Evolutionary conservation across 2,329 filamentous ascomycete species (phyloP), one percentile per base, ranked within the genome.

Genomic region (Curvularia verruculosa): DNA sequence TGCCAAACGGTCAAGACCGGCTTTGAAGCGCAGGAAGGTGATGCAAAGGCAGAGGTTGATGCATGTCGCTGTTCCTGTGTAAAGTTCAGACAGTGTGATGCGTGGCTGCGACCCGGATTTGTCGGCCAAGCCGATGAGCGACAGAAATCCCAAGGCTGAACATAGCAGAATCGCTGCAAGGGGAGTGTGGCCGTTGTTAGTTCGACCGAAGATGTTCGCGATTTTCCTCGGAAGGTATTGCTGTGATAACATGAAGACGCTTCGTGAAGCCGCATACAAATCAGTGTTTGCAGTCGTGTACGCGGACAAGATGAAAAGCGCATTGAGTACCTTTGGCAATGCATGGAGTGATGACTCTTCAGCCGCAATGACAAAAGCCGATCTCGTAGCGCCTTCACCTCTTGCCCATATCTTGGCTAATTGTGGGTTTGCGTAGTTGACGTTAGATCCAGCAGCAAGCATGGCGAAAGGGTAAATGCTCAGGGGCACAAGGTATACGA

Each of bases 271-370:
- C 2, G 65, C 67, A 49, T 73, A 75, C 3, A 75, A 59, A 15
- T 63, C 66, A 4, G 70, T 70, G 23, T 75, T 75, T 5, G 65
- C 70, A 13, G 71, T 65, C 15, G 73, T 75, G 15, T 71, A 64
- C 1, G 72, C 71, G 3, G 72, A 73, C 10, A 75, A 59, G 2
- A 75, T 59, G 49, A 74, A 74, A 34, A 70, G 67, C 1, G 66
- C 56, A 31, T 71, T 68, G 19, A 74, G 47, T 13, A 65, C 64
- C 24, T 58, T 65, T 1, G 67, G 61, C 15, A 74, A 44, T 8
- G 55, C 61, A 23, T 54, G 41, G 21, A 74, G 58, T 3, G 66
- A 62, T 10, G 72, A 65, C 15, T 61, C 53, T 31, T 66, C 49
- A 9, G 68, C 59, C 1, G 67, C 72, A 29, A 74, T 64, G 0